phyloP scores from a whole-genome alignment of 768 basidiomycete genomes.

The Auriscalpium microsporum region DNA sequence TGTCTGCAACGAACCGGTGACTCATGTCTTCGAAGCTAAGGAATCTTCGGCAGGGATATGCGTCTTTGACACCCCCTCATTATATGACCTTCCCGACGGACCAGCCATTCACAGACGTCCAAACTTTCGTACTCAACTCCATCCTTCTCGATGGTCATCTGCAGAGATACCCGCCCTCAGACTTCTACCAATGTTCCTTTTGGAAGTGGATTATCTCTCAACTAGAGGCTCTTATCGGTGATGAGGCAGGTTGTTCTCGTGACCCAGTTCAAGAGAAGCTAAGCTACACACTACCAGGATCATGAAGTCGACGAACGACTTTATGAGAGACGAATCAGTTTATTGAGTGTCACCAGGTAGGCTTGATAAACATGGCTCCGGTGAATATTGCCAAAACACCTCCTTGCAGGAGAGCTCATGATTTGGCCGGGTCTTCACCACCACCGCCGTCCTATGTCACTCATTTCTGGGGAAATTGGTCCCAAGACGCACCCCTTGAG shows the following conservation, averaged over 20 bases:
- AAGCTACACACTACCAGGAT: conserved; percentile 10
- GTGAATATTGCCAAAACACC: too few species aligned
- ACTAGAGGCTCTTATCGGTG: conserved; percentile 38
- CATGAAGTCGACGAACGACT: conserved; percentile 58
- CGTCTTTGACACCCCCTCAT: conserved; percentile 39
- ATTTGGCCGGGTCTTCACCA: conserved; percentile 2
- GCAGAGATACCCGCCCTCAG: conserved; percentile 50
- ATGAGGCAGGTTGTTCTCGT: conserved; percentile 40
- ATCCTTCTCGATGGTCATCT: conserved; percentile 50
- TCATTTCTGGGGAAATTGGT: conserved; percentile 43
- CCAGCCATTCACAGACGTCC: conserved; percentile 31
- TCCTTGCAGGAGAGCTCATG: too few species aligned
- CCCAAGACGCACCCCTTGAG: not conserved
- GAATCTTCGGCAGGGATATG: conserved; percentile 42
- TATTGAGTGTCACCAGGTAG: conserved; percentile 26
- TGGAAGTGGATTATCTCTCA: conserved; percentile 64
- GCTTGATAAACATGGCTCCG: conserved; percentile 16
- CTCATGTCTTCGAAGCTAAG: conserved; percentile 22
- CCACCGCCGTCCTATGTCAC: conserved; percentile 57
- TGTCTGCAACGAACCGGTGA: not conserved
- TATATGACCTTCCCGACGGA: conserved; percentile 33
- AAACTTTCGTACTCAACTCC: conserved; percentile 44
- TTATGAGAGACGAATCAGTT: conserved; percentile 51
- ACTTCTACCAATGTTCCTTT: conserved; percentile 52
- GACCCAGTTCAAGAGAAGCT: too few species aligned